Base-by-base conservation (phyloP, 495 filamentous ascomycete genomes). In the Hypoxylon perforatum region DNA sequence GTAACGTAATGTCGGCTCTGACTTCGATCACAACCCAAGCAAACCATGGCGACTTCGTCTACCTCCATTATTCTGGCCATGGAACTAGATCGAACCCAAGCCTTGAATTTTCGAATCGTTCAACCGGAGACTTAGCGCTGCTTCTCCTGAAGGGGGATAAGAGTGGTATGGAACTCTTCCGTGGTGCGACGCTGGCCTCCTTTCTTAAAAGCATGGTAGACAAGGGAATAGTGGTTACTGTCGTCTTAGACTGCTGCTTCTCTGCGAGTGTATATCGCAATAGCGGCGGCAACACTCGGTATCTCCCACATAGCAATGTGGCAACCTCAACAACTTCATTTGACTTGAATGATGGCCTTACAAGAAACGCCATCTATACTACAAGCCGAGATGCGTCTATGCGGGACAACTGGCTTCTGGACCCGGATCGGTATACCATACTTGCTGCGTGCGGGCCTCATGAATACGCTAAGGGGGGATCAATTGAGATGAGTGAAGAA, bases 21-120 rank as follows among this genome's bases (percentile, higher is more conserved):
- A 8, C 3, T 3, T 8, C 3, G 8, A 8, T 28, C 8, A 28
- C 25, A 3, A 3, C 8, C 8, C 25, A 3, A 28, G 25, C 25
- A 8, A 28, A 28, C 3, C 25, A 17, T 3, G 73, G 74, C 41
- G 70, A 76, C 50, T 69, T 56, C 36, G 61, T 75, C 14, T 75
- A 76, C 35, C 72, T 76, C 19, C 74, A 76, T 48, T 76, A 64
- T 51, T 76, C 74, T 18, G 74, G 74, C 6, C 74, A 76, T 47
- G 70, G 74, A 5, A 65, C 64, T n/a, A 12, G 53, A 35, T 6
- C 22, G 14, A 7, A 35, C 42, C 65, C 57, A 15, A 39, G 4
- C 1, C 33, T 17, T 35, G 14, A 1, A n/a, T 58, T 30, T 33
- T 65, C 64, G 7, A 70, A 66, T 49, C 14, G 1, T 11, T 30